Base-by-base conservation (phyloP, 768 basidiomycete species). In the Boletellus ananiceps region DNA sequence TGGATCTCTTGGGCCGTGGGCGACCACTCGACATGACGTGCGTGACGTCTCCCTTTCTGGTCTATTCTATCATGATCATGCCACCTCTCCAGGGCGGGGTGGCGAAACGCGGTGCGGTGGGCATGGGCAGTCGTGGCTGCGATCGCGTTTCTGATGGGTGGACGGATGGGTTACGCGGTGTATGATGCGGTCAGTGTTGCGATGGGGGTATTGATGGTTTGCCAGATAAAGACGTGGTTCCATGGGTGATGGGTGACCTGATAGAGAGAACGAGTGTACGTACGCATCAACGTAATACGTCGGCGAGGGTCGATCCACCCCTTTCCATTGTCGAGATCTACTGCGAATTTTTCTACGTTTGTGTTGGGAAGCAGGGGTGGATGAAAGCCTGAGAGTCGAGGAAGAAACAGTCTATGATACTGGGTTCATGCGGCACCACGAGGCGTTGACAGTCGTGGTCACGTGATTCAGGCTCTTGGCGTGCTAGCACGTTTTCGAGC, bases 81-180 rank as follows among this genome's bases (percentile, higher is more conserved):
- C 8, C 29, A 11, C 29, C 29, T 31, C 2, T 37, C 32, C 15
- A 66, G 62, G 54, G 8, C 16, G 43, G 21, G 7, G 31, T 40
- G 52, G 42, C 51, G 42, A 23, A 14, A 38, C 33, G 12, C 78
- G 3, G 63, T 74, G 18, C 71, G 79, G 40, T 86, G 82, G 82
- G 60, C 75, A 15, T 77, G 86, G 58, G 58, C 73, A 4, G 55
- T 66, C 11, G 67, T 86, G 5, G 78, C 79, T 7, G 61, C 62
- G 6, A 65, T 75, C 2, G 81, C 87, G 40, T 81, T 89, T 58
- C 51, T 84, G n/a, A 63, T 77, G 38, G 90, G 89, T 13, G 78
- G 86, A n/a, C 72, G 82, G 23, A 73, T 70, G 57, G 78, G 82
- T 2, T 88, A 87, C 60, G 60, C 75, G 42, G 76, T 89, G 35